Evolutionary conservation across 805 yeast species (phyloP).

Genomic region (Lachancea dasiensis): DNA sequence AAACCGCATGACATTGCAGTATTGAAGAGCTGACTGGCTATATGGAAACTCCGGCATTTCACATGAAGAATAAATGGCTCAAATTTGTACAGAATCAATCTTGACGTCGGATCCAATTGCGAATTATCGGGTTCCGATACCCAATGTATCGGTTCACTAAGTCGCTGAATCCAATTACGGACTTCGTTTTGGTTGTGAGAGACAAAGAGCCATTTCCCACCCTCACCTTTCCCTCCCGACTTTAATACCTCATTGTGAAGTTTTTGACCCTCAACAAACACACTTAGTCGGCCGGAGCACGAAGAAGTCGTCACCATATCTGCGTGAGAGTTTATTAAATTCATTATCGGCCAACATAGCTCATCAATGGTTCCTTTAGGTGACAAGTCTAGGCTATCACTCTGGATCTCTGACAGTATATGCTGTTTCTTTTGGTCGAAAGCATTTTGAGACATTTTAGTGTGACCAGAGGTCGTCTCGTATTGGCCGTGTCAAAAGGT

Average conservation of each 20-base stretch:
- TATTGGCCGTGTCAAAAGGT: too few relatives aligned
- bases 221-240: slow-evolving; percentile 79
- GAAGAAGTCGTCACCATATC: slow-evolving; percentile 83
- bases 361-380: slow-evolving; percentile 87
- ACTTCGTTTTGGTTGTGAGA: slow-evolving; percentile 55
- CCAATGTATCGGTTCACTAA: too few relatives aligned
- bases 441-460: slow-evolving; percentile 35
- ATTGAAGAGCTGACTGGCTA: slow-evolving; percentile 58
- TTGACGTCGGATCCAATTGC: slow-evolving; percentile 23
- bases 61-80: slow-evolving; percentile 85
- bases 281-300: slow-evolving; percentile 82
- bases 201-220: slow-evolving; percentile 80
- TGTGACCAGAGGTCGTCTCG: too few relatives aligned
- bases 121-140: slow-evolving; percentile 15
- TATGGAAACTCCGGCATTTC: slow-evolving; percentile 55
- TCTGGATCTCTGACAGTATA: slow-evolving; percentile 47
- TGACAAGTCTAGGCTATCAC: slow-evolving; percentile 54
- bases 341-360: slow-evolving; percentile 64
- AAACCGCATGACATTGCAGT: slow-evolving; percentile 81
- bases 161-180: slow-evolving; percentile 42
- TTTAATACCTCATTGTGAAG: slow-evolving; percentile 27
- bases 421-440: slow-evolving; percentile 61
- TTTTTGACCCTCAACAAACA: slow-evolving; percentile 71
- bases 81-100: slow-evolving; percentile 68
- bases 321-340: slow-evolving; percentile 52